These are phyloP conservation scores for Begonia peltatifolia DNA, from an alignment of 306 rosid genomes.

Conservation along the genomic window DNA sequence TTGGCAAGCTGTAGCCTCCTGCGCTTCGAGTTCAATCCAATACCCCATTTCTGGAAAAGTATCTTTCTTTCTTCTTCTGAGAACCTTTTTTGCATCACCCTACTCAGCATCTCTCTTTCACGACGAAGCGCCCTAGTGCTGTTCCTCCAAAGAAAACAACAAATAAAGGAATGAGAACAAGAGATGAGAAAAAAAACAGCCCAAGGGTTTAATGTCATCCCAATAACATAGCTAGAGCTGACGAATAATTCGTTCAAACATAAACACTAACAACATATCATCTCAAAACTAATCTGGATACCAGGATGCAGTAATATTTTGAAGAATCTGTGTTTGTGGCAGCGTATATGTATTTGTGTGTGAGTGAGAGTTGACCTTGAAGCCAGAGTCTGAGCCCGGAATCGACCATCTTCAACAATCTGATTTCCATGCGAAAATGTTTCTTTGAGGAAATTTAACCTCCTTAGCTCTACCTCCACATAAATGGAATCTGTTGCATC, in stretches of 20 bases:
- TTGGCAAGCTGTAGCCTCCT: conserved; percentile 72
- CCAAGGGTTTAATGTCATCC: too few species aligned
- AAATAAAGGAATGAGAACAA: too few species aligned
- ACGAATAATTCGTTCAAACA: too few species aligned
- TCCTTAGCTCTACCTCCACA: conserved; percentile 86
- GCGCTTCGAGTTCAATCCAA: conserved; percentile 65
- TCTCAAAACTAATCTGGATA: too few species aligned
- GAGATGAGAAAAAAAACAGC: too few species aligned
- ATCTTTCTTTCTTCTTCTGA: conserved; percentile 50
- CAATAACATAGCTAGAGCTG: too few species aligned
- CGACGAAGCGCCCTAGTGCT: conserved; percentile 56
- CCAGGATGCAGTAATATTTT: too few species aligned
- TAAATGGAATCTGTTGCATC: conserved; percentile 85
- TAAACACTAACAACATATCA: too few species aligned
- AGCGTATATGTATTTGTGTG: too few species aligned
- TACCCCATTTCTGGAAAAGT: conserved; percentile 62
- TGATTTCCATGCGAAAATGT: conserved; percentile 48
- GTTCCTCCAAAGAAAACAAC: conserved; percentile 18
- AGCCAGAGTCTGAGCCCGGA: conserved; percentile 46
- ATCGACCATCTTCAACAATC: conserved; percentile 38
- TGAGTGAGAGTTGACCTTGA: conserved; percentile 46
- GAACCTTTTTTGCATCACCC: conserved; percentile 69
- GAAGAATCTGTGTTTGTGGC: too few species aligned
- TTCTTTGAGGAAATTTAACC: conserved; percentile 70
- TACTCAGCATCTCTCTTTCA: conserved; percentile 64